Evolutionary conservation across 208 protist species (phyloP), one percentile per base, ranked within the genome.

Genomic region (Acanthamoeba castellanii): DNA sequence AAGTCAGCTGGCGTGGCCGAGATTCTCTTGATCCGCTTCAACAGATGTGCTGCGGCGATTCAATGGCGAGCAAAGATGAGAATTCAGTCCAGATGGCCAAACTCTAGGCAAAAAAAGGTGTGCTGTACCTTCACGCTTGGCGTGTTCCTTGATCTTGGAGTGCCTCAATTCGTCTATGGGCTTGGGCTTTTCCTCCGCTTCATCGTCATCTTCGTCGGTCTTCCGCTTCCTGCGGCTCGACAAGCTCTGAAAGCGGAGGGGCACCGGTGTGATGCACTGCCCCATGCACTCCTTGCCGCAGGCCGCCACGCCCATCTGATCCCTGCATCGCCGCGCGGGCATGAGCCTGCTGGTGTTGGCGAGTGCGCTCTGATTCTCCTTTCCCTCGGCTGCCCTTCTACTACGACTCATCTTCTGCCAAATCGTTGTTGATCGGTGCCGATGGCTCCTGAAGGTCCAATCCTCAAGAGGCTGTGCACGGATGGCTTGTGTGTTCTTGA

Each of bases 231-330:
- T 59, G 14, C 82, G 82, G 50, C 82, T 90, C 14, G 82, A 70
- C 45, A 90, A n/a, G 50, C 82, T 90, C 27, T 32, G 30, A 37
- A 90, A n/a, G 30, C 82, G 82, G 11, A 90, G 57, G 14, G 82
- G 55, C 9, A 90, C 11, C 14, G 82, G 82, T 9, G 82, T 90
- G 30, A 90, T 50, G 52, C 82, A 90, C 74, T 84, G 74, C 34
- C 74, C 74, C 42, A 18, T 55, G 74, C 74, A 84, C 37, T 84
- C 74, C n/a, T 84, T 84, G 42, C 74, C 74, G 37, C 74, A 84
- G 9, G 74, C 74, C 42, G 22, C 37, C 74, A 84, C 74, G 11
- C 74, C 74, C 74, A 52, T 55, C 34, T 84, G 74, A 30, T 50
- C 16, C 42, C 34, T 42, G 45, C 74, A 84, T 45, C 74, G 74